phyloP scores from a whole-genome alignment of 2,329 filamentous ascomycete genomes.

The Verticillium nubilum region DNA sequence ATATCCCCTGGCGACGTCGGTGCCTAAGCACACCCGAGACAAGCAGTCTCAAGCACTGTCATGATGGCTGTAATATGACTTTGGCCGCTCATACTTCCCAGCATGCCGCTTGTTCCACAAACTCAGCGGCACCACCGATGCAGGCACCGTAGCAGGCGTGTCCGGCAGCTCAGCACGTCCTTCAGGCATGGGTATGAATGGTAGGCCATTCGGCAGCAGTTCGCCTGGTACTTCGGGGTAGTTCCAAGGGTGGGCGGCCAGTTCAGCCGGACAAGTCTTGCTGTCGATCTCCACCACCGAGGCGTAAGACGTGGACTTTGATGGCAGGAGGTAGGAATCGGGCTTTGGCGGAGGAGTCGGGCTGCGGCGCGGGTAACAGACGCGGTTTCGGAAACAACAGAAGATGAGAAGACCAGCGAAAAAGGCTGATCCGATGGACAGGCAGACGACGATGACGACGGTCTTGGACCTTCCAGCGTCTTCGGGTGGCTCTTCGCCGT shows the following conservation, averaged over 20 bases:
- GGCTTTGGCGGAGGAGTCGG: not conserved
- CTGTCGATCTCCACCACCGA: not conserved
- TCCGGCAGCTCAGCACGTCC: not conserved
- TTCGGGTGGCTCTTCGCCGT: not conserved
- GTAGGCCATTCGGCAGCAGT: not conserved
- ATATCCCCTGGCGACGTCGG: not conserved
- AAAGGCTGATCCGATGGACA: not conserved
- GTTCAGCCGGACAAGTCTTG: not conserved
- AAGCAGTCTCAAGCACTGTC: not conserved
- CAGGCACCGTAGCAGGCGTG: not conserved
- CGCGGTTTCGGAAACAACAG: not conserved
- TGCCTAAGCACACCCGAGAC: not conserved
- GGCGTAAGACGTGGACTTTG: not conserved
- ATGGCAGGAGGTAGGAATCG: not conserved
- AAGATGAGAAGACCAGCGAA: not conserved
- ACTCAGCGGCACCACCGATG: not conserved
- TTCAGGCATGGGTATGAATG: not conserved
- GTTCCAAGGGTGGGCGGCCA: not conserved
- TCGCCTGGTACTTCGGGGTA: not conserved
- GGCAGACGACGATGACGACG: not conserved
- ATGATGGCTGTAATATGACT: not conserved
- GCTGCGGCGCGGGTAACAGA: not conserved
- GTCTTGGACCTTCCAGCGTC: not conserved
- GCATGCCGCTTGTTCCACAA: not conserved
- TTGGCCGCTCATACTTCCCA: not conserved